phyloP scores from a whole-genome alignment of 2,329 filamentous ascomycete genomes.

The Aspergillus glaucus region DNA sequence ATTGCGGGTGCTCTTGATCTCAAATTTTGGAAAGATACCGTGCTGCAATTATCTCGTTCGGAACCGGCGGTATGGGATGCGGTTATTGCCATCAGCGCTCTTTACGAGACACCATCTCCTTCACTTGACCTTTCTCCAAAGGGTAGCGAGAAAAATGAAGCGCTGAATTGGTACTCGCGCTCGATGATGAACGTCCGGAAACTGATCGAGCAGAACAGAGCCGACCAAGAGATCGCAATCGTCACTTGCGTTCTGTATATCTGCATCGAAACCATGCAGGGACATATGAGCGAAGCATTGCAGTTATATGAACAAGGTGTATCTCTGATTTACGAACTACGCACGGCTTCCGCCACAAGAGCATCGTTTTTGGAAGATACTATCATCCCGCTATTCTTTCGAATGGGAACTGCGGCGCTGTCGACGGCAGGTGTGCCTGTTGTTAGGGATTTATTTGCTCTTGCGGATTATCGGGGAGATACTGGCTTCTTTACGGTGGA shows the following conservation, averaged over 20 bases:
- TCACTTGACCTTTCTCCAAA: slow-evolving; percentile 8
- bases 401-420: slow-evolving; percentile 16
- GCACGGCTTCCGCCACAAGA: slow-evolving; percentile 11
- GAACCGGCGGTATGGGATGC: slow-evolving; percentile 36
- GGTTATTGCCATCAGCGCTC: slow-evolving; percentile 30
- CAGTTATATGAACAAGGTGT: slow-evolving; percentile 22
- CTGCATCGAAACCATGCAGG: slow-evolving; percentile 26
- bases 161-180: slow-evolving; percentile 28
- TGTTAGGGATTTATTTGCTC: slow-evolving; percentile 4
- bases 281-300: slow-evolving; percentile 17
- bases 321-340: slow-evolving; percentile 17
- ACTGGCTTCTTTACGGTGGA: slow-evolving; percentile 4
- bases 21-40: slow-evolving; percentile 30
- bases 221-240: slow-evolving; percentile 21
- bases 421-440: not conserved
- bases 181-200: slow-evolving; percentile 19
- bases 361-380: slow-evolving; percentile 18
- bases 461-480: slow-evolving; percentile 4
- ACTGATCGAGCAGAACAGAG: slow-evolving; percentile 16
- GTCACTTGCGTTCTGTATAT: slow-evolving; percentile 29
- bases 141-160: slow-evolving; percentile 8
- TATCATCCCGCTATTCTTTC: slow-evolving; percentile 23
- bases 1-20: slow-evolving; percentile 29
- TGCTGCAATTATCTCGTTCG: slow-evolving; percentile 29
- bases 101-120: slow-evolving; percentile 23